phyloP scores from a whole-genome alignment of 805 yeast genomes.

The Yarrowia sp. region DNA sequence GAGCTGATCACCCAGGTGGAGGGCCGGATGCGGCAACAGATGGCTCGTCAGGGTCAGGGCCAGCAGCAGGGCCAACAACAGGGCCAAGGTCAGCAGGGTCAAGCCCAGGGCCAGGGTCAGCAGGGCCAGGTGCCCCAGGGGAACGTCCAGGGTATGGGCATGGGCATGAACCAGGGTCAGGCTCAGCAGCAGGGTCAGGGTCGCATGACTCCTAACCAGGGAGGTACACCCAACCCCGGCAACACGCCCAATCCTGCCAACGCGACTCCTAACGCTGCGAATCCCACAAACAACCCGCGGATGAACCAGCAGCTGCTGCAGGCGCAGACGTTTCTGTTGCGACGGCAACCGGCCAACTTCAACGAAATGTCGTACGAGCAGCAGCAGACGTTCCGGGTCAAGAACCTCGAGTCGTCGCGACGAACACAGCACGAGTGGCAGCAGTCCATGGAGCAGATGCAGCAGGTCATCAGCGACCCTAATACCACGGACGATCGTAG shows the following conservation, averaged over 20 bases:
- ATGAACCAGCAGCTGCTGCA: constrained; percentile 37
- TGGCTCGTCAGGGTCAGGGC: constrained; percentile 42
- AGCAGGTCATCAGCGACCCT: constrained; percentile 14
- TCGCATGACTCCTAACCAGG: constrained; percentile 2
- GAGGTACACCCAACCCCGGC: not conserved
- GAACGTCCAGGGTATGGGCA: not conserved
- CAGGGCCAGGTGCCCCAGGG: not conserved
- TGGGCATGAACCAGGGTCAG: constrained; percentile 10
- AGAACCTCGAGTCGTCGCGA: constrained; percentile 32
- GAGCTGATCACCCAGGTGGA: constrained; percentile 44
- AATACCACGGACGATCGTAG: constrained; percentile 13
- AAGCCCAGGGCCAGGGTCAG: not conserved
- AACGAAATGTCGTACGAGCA: constrained; percentile 35
- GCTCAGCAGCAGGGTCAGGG: constrained; percentile 6
- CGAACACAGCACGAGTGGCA: constrained; percentile 34
- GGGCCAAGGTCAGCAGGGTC: constrained; percentile 13
- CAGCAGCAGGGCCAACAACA: constrained; percentile 28
- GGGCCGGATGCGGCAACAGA: constrained; percentile 42
- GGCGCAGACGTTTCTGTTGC: constrained; percentile 28
- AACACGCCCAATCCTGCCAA: constrained; percentile 12
- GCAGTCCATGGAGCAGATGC: constrained; percentile 29
- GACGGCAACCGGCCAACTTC: constrained; percentile 31
- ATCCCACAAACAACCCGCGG: constrained; percentile 32
- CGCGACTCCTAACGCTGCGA: constrained; percentile 1
- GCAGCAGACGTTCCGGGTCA: constrained; percentile 33